These are phyloP conservation scores for Wallacemonas sp. DNA, from an alignment of 208 protist genomes.

Conservation along the genomic window DNA sequence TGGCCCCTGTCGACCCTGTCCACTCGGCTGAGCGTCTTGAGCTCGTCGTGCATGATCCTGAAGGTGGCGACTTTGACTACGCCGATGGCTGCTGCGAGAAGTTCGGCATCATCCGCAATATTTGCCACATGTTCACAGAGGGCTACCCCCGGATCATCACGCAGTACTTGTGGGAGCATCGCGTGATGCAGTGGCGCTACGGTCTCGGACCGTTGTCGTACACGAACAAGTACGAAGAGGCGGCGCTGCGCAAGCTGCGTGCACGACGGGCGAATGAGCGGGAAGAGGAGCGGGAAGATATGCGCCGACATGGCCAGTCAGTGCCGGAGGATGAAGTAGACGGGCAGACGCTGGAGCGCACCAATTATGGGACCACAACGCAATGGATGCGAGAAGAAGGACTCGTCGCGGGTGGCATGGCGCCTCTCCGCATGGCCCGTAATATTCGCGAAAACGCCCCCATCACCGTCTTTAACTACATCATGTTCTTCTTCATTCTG, in stretches of 20 bases:
- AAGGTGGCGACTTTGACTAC: constrained; percentile 81
- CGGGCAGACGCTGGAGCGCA: constrained; percentile 16
- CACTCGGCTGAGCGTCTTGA: constrained; percentile 24
- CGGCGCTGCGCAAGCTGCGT: constrained; percentile 62
- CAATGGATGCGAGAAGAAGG: constrained; percentile 48
- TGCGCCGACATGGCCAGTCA: constrained; percentile 29
- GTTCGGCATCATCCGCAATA: constrained; percentile 76
- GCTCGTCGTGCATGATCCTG: constrained; percentile 80
- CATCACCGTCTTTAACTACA: constrained; percentile 68
- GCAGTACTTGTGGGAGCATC: constrained; percentile 89
- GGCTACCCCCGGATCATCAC: constrained; percentile 88
- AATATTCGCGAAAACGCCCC: constrained; percentile 86
- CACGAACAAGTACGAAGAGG: constrained; percentile 85
- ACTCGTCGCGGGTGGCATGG: constrained; percentile 48
- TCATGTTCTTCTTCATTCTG: constrained; percentile 82
- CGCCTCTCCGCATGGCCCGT: constrained; percentile 79
- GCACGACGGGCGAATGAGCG: constrained; percentile 41
- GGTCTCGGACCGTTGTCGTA: constrained; percentile 70
- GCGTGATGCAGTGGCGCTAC: constrained; percentile 69
- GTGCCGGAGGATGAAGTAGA: constrained; percentile 43
- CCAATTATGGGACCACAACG: constrained; percentile 13
- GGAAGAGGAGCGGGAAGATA: constrained; percentile 38
- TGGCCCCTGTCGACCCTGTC: neutral
- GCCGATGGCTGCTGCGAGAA: constrained; percentile 46
- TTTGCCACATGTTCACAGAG: constrained; percentile 91